Evolutionary conservation across 345 rosid species (phyloP).

Genomic region (Brassica carinata): DNA sequence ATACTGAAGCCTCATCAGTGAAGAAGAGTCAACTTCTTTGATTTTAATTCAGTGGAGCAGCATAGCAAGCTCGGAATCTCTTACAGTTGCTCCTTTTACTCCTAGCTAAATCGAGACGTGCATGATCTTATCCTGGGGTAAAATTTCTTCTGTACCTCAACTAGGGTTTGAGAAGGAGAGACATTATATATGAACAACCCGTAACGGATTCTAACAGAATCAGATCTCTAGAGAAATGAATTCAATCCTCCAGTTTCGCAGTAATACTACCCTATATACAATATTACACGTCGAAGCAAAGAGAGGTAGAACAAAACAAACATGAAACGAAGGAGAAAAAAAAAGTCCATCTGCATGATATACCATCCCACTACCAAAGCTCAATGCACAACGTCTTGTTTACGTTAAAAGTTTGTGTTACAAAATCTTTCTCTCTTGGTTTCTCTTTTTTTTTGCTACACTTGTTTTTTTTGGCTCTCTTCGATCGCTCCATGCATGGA

Average conservation of each 20-base stretch:
- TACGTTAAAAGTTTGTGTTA: too few relatives aligned
- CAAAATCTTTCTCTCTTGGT: slow-evolving; percentile 4
- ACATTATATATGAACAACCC: background rate
- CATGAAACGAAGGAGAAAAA: background rate
- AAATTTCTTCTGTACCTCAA: background rate
- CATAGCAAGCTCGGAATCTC: too few relatives aligned
- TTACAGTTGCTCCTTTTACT: too few relatives aligned
- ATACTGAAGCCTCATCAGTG: too few relatives aligned
- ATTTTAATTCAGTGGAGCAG: too few relatives aligned
- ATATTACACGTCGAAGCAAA: slow-evolving; percentile 29
- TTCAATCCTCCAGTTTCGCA: slow-evolving; percentile 29
- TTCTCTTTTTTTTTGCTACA: slow-evolving; percentile 1
- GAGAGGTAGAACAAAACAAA: background rate
- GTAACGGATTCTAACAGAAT: background rate
- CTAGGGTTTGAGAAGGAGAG: background rate
- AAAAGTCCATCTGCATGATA: background rate
- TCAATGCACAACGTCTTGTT: slow-evolving; percentile 26
- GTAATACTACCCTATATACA: slow-evolving; percentile 29
- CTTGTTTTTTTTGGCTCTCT: slow-evolving; percentile 13
- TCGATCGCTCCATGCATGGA: slow-evolving; percentile 26
- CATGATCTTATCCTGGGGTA: background rate
- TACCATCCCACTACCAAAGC: slow-evolving; percentile 19
- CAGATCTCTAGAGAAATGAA: background rate
- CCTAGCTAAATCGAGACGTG: background rate
- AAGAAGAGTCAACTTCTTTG: too few relatives aligned